Percentiles rank a stretch among this genome's conserved stretches.
Evolutionary conservation across 1,139 yeast species (phyloP).

Genomic region (Candida sojae): DNA sequence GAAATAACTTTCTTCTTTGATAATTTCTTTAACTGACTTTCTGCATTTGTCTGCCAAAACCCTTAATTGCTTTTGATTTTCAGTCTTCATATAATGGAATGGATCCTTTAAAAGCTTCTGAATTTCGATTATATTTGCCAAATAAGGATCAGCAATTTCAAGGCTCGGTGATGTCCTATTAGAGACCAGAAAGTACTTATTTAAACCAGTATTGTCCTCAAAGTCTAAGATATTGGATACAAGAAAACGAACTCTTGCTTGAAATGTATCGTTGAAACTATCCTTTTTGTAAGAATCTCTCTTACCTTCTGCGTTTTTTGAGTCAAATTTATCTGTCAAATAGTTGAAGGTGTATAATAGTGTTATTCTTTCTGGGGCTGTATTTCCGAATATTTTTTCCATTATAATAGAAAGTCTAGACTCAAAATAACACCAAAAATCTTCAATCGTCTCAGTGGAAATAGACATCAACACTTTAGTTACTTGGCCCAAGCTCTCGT

Average conservation of each 20-base stretch:
- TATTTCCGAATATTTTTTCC: conserved; percentile 27
- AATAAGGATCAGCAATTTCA: conserved; percentile 23
- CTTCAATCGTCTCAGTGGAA: conserved; percentile 23
- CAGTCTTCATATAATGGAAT: conserved; percentile 27
- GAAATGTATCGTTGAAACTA: conserved; percentile 39
- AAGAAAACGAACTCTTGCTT: conserved; percentile 37
- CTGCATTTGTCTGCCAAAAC: conserved; percentile 24
- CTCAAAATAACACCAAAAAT: conserved; percentile 43
- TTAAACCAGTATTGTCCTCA: conserved; percentile 50
- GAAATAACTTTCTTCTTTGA: conserved; percentile 30
- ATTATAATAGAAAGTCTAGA: conserved; percentile 25
- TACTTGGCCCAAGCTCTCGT: conserved; percentile 22
- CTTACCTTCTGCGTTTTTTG: conserved; percentile 20
- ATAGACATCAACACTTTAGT: conserved; percentile 23
- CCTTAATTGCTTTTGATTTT: conserved; percentile 23
- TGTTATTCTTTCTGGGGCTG: conserved; percentile 37
- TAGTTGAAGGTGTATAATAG: conserved; percentile 31
- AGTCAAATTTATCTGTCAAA: conserved; percentile 33
- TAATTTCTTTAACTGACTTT: conserved; percentile 28
- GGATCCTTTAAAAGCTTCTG: conserved; percentile 41
- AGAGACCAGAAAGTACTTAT: conserved; percentile 39
- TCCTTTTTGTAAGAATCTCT: conserved; percentile 37
- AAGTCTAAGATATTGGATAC: conserved; percentile 35
- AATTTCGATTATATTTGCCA: conserved; percentile 35
- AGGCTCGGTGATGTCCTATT: conserved; percentile 22